Conservation (phyloP, 1,284 basidiomycete species). For the Malassezia arunalokei region DNA sequence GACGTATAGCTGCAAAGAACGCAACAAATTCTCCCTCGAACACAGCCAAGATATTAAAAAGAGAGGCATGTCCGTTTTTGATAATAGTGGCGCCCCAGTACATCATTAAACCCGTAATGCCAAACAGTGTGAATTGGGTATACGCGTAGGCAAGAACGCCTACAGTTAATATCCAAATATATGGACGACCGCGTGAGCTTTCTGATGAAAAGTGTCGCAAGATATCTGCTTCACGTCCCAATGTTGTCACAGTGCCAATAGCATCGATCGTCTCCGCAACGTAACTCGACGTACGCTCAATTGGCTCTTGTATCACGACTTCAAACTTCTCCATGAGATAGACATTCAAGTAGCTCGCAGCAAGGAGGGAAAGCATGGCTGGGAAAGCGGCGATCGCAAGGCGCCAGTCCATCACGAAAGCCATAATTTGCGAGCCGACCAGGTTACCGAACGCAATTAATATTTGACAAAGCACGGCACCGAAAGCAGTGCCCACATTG, state of each 20-base stretch:
- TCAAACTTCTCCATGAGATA: slow-evolving; percentile 41
- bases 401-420: slow-evolving; percentile 46
- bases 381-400: slow-evolving; percentile 45
- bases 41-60: slow-evolving; percentile 27
- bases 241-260: slow-evolving; percentile 47
- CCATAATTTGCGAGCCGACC: slow-evolving; percentile 46
- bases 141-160: slow-evolving; percentile 45
- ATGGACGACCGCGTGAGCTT: slow-evolving; percentile 21
- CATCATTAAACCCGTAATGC: slow-evolving; percentile 45
- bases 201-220: slow-evolving; percentile 34
- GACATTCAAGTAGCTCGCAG: slow-evolving; percentile 42
- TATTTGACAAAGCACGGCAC: slow-evolving; percentile 47
- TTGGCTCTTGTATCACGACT: slow-evolving; percentile 32
- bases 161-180: slow-evolving; percentile 29
- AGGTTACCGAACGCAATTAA: slow-evolving; percentile 42
- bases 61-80: slow-evolving; percentile 25
- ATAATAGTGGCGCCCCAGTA: slow-evolving; percentile 46
- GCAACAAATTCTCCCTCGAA: slow-evolving; percentile 48
- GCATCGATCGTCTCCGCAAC: slow-evolving; percentile 48
- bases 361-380: slow-evolving; percentile 37
- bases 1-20: slow-evolving; percentile 36
- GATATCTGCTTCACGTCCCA: slow-evolving; percentile 46
- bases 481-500: slow-evolving; percentile 46
- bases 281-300: slow-evolving; percentile 37
- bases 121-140: slow-evolving; percentile 44